A percentile compares a stretch with the other conserved stretches of the same genome.
phyloP scores from a whole-genome alignment of 108 stramenopile species.

The Ochromonas danica region DNA sequence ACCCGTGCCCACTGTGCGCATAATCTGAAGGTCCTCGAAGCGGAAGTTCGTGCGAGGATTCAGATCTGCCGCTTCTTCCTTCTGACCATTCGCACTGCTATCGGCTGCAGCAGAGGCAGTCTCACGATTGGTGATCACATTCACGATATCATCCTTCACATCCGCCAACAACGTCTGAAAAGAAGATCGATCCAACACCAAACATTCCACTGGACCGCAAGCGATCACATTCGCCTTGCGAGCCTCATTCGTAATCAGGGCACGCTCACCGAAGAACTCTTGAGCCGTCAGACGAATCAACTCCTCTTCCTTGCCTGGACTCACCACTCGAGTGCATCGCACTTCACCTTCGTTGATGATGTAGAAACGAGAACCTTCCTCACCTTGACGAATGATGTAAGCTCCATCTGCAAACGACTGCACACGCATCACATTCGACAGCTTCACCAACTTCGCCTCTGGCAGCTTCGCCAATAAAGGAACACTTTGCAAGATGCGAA shows the following conservation, averaged over 20 bases:
- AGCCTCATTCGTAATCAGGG: conserved; percentile 20
- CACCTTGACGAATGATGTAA: conserved; percentile 59
- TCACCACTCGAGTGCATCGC: not conserved
- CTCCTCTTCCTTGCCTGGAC: conserved; percentile 31
- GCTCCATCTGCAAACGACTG: conserved; percentile 45
- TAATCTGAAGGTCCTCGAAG: conserved; percentile 23
- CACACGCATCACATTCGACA: conserved; percentile 53
- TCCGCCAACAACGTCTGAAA: conserved; percentile 24
- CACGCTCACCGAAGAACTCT: conserved; percentile 36
- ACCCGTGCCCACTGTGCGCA: conserved; percentile 77
- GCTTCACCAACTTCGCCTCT: conserved; percentile 47
- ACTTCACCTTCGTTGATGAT: conserved; percentile 58
- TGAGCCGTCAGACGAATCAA: conserved; percentile 9
- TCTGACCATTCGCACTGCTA: no score
- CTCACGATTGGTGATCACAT: conserved; percentile 23
- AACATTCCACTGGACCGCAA: conserved; percentile 23
- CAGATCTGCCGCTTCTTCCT: conserved; percentile 7
- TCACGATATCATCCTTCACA: conserved; percentile 28
- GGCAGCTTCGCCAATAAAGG: conserved; percentile 58
- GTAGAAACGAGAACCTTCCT: conserved; percentile 55
- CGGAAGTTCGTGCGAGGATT: conserved; percentile 29
- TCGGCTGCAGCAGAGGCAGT: not conserved
- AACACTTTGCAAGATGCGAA: conserved; percentile 61
- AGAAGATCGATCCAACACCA: conserved; percentile 37
- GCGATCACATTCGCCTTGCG: conserved; percentile 35